Base-by-base conservation (phyloP, 1,284 basidiomycete genomes). In the Tilletia indica region DNA sequence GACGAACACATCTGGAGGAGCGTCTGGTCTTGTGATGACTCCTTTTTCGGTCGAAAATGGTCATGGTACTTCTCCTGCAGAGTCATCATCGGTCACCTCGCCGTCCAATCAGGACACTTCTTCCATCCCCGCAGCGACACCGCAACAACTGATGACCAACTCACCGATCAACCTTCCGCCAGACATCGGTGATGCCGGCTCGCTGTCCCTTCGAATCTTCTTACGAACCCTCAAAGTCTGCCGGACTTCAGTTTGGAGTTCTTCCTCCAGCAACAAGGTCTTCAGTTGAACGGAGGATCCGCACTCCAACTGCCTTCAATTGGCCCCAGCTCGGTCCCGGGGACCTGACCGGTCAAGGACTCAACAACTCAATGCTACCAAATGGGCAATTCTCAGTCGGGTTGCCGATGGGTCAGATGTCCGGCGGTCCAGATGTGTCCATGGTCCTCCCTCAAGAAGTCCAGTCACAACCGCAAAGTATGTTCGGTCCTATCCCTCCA, bases 191-290 rank as follows among this genome's bases (percentile, higher is more conserved):
- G 61, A 64, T 39, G 61, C 61, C 16, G 80, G 78, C 14, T 81
- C 80, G 6, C 58, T 82, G 25, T 82, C 80, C 78, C 80, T 4
- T 72, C 70, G 21, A 72, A 76, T 21, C 68, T 82, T 67, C 73
- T 76, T 54, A 78, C 78, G 42, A 78, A 77, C 45, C 78, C 78
- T 31, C 76, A 78, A n/a, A 82, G 80, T 68, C n/a, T 78, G 42
- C 80, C 80, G 34, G 71, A 70, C 66, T 78, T 82, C 70, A 78
- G 81, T 48, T 71, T 82, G 38, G 77, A 80, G 49, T 68, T 73
- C n/a, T 78, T 81, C 71, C 78, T 81, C 74, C 77, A 64, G 36
- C 61, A 64, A 74, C 70, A 78, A 76, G 48, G 76, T 73, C 8
- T 64, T 11, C 61, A 64, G 36, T 16, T 64, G 36, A 42, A 42